Conservation (phyloP, 805 yeast species). For the Grigorovia transvaalensis region DNA sequence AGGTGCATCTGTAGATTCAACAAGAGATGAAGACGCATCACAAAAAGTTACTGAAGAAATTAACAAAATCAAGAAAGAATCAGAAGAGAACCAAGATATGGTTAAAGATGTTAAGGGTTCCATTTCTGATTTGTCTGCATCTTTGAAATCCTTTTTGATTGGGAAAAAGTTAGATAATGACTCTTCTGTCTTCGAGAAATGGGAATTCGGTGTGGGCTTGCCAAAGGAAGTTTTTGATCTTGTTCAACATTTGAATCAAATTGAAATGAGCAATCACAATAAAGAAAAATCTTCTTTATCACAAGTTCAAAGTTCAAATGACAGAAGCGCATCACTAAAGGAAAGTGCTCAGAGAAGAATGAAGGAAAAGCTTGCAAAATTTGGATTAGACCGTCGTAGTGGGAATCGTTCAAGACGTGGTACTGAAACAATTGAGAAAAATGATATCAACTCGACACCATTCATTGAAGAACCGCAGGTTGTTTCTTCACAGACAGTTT, state of each 20-base stretch:
- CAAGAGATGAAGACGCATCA: constrained; percentile 4
- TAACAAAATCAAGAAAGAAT: constrained; percentile 39
- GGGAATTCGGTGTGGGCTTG: constrained; percentile 77
- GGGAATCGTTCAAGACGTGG: constrained; percentile 4
- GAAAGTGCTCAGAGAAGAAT: constrained; percentile 74
- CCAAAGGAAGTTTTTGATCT: constrained; percentile 52
- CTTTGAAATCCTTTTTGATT: constrained; percentile 28
- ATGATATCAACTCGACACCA: constrained; percentile 1
- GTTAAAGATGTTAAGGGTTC: constrained; percentile 62
- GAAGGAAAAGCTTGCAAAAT: constrained; percentile 74
- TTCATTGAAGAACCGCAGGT: constrained; percentile 2
- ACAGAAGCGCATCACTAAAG: constrained; percentile 68
- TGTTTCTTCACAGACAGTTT: background rate
- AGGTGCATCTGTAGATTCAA: constrained; percentile 5
- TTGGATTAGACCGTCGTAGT: constrained; percentile 50
- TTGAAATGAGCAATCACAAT: background rate
- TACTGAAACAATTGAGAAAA: background rate
- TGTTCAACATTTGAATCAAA: constrained; percentile 40
- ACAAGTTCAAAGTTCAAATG: constrained; percentile 41
- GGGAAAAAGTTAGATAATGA: constrained; percentile 25
- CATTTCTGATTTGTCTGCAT: constrained; percentile 44
- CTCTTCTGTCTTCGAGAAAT: constrained; percentile 49
- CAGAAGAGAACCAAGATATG: constrained; percentile 44
- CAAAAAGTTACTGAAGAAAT: constrained; percentile 30
- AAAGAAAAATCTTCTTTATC: constrained; percentile 3